Evolutionary conservation across 1,139 yeast genomes (phyloP), one percentile per base, ranked within the genome.

Genomic region (Sugiyamaella xylanicola): DNA sequence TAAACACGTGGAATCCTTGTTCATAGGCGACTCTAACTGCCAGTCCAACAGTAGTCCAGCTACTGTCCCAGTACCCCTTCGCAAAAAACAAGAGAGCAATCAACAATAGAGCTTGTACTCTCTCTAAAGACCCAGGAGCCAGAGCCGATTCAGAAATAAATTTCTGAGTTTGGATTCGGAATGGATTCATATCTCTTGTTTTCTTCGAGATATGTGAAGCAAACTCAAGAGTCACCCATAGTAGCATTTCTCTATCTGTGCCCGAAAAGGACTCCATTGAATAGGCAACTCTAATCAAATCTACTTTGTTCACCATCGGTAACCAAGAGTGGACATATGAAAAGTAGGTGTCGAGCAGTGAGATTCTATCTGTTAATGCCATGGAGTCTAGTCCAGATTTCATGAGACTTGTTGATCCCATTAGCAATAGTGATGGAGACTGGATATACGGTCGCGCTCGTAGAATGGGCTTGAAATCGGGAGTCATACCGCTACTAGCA

Each of bases 291-390:
- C 55, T 57, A 16, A 54, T 52, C 32, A 61, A 44, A 13, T 54
- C 51, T 16, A 53, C 37, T 32, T 55, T 58, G 55, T 60, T 59
- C 16, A 61, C 57, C 60, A 62, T 62, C 13, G 65, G 65, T 29
- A 61, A 43, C 61, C 62, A 61, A 1, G 59, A 52, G 45, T 62
- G 64, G 11, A 62, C 56, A 21, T 47, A 53, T 11, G 57, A 51
- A 29, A 60, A 58, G 41, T 60, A 62, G n/a, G 32, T 43, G 17
- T 62, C 62, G 8, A 61, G 43, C 3, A 58, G 49, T 3, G 41
- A 48, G 15, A 53, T 45, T 13, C 53, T 39, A 19, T 48, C 54
- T 1, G 58, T 44, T n/a, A 51, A 43, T 17, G 53, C 40, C 42
- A 50, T 41, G 3, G 52, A 48, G 29, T 48, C 52, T 4, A 48